phyloP scores from a whole-genome alignment of 768 basidiomycete genomes.

The Gymnopilus junonius region DNA sequence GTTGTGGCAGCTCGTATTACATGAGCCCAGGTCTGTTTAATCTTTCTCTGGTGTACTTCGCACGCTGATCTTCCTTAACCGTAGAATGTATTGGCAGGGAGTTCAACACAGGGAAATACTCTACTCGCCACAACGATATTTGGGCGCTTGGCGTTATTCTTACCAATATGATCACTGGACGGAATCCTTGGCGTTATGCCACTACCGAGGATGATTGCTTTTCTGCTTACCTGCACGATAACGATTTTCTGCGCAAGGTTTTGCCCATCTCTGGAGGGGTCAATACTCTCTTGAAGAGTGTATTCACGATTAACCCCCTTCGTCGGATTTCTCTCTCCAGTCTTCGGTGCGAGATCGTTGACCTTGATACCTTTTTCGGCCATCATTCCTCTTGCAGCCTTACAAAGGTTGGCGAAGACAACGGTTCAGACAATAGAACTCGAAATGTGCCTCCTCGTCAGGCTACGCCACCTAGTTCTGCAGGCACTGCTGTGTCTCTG shows the following conservation, averaged over 20 bases:
- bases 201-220: slow-evolving; percentile 70
- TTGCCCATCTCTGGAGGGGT: slow-evolving; percentile 75
- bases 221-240: slow-evolving; percentile 62
- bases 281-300: slow-evolving; percentile 68
- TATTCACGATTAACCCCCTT: slow-evolving; percentile 71
- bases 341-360: slow-evolving; percentile 58
- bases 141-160: slow-evolving; percentile 84
- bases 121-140: slow-evolving; percentile 67
- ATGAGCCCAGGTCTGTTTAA: slow-evolving; percentile 68
- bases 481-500: background rate
- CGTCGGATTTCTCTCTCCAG: slow-evolving; percentile 65
- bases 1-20: slow-evolving; percentile 64
- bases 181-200: slow-evolving; percentile 80
- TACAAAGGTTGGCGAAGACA: background rate
- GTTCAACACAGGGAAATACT: slow-evolving; percentile 50
- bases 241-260: slow-evolving; percentile 64
- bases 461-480: background rate
- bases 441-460: background rate
- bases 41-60: background rate
- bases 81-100: slow-evolving; percentile 60
- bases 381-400: slow-evolving; percentile 33
- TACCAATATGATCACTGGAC: slow-evolving; percentile 78
- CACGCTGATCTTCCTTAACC: background rate
- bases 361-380: slow-evolving; percentile 66
- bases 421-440: background rate